Base-by-base conservation (phyloP, 202 grass and related monocot genomes). In the Alloteropsis angusta region DNA sequence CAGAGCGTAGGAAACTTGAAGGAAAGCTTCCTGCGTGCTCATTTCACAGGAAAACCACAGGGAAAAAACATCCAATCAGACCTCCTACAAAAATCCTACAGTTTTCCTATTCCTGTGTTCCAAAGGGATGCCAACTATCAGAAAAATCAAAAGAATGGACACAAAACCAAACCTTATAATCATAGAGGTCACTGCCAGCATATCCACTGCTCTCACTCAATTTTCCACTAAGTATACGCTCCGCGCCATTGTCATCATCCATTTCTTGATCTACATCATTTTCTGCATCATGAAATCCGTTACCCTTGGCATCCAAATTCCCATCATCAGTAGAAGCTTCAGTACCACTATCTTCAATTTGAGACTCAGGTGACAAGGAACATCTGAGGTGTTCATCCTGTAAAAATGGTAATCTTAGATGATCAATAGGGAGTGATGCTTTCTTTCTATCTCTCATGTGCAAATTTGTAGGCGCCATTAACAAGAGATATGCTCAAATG, bases 161-260 rank as follows among this genome's bases (percentile, higher is more conserved):
- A 87, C 15, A 26, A 41, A 53, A 19, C 23, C 85, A 63, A 85
- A 99, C 96, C 96, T 99, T 99, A 73, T 90, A 99, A 57, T 99
- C 92, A 82, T 96, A 99, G 63, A 96, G 90, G 50, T 99, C 96
- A 39, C 92, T 93, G 76, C 88, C 90, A 96, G 82, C 88, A 81
- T 88, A 91, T 77, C 92, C 96, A 84, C 92, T 99, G 80, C 92
- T 96, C 76, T 96, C 96, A 82, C 92, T 99, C 77, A 99, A 80
- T 74, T 99, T 99, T 80, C 96, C 96, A 80, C 92, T 96, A 86
- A 89, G 92, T 81, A 99, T 74, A 63, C 88, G 88, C 26, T 99
- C 91, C 30, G 83, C 82, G 71, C 84, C 89, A 82, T 90, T 85
- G 18, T 87, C 90, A 82, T 92, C 84, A 66, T 89, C 81, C 73